phyloP scores from a whole-genome alignment of 768 basidiomycete species.

The Phlebiopsis gigantea region DNA sequence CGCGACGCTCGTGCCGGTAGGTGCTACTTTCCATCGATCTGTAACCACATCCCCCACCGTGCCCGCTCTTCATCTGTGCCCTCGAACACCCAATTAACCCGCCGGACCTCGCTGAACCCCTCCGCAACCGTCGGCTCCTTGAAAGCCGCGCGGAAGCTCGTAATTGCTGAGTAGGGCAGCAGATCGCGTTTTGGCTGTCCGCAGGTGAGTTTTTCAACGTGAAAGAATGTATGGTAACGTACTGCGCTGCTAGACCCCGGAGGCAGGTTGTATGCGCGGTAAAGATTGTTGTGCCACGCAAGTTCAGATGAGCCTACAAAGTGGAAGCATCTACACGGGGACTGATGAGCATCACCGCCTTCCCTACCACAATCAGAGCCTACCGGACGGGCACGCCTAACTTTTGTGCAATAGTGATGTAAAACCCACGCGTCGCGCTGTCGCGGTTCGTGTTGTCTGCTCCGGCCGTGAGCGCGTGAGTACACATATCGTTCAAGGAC shows the following conservation, averaged over 20 bases:
- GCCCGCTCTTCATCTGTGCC: conserved; percentile 66
- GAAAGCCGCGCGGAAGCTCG: conserved; percentile 50
- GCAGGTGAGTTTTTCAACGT: not conserved
- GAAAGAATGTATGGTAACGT: not conserved
- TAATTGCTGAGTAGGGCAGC: conserved; percentile 57
- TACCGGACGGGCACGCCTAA: conserved; percentile 53
- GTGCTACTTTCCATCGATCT: conserved; percentile 61
- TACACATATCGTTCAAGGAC: not conserved
- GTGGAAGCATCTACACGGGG: conserved; percentile 52
- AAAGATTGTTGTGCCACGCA: conserved; percentile 92
- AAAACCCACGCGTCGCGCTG: conserved; percentile 57
- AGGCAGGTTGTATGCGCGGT: conserved; percentile 63
- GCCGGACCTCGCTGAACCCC: conserved; percentile 73
- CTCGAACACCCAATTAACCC: conserved; percentile 76
- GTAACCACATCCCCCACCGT: conserved; percentile 84
- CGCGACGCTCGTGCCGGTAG: too few relatives aligned
- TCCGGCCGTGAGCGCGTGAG: not conserved
- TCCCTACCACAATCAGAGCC: too few relatives aligned
- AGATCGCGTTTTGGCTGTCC: conserved; percentile 43
- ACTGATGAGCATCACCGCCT: not conserved
- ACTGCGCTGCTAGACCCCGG: conserved; percentile 23
- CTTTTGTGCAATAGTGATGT: conserved; percentile 62
- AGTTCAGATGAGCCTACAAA: conserved; percentile 77
- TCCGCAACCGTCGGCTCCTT: conserved; percentile 65
- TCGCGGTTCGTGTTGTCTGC: conserved; percentile 93